These are phyloP conservation scores for Pichia sp. DNA, from an alignment of 1,139 yeast species.

Conservation along the genomic window DNA sequence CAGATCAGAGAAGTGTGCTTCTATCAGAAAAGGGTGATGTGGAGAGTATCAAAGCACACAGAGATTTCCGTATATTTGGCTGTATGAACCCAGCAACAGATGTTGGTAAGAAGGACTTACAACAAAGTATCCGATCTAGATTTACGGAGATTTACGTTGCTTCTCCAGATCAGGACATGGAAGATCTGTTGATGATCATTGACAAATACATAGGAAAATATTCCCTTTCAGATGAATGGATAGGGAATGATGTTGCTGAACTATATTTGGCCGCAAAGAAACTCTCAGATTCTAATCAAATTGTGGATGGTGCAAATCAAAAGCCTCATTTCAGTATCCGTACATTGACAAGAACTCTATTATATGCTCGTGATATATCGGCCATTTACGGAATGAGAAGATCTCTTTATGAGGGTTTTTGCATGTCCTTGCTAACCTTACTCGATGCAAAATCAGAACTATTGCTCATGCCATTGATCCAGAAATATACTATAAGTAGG, in stretches of 20 bases:
- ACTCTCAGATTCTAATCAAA: slow-evolving; percentile 63
- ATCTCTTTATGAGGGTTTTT: slow-evolving; percentile 88
- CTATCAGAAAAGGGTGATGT: slow-evolving; percentile 88
- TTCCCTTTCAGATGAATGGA: slow-evolving; percentile 78
- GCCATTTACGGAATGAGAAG: slow-evolving; percentile 80
- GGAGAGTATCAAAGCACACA: slow-evolving; percentile 81
- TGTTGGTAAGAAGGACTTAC: slow-evolving; percentile 90
- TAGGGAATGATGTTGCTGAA: slow-evolving; percentile 84
- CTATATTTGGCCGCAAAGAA: slow-evolving; percentile 71
- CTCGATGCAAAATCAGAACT: slow-evolving; percentile 69
- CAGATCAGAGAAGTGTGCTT: slow-evolving; percentile 59
- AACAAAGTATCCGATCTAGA: slow-evolving; percentile 79
- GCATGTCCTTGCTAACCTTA: slow-evolving; percentile 87
- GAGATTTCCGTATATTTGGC: slow-evolving; percentile 86
- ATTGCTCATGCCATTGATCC: slow-evolving; percentile 61
- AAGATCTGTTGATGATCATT: slow-evolving; percentile 76
- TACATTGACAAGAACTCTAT: slow-evolving; percentile 80
- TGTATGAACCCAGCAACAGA: slow-evolving; percentile 99
- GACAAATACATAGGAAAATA: slow-evolving; percentile 75
- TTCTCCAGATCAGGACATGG: slow-evolving; percentile 83
- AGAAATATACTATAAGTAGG: slow-evolving; percentile 61
- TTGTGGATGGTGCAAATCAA: slow-evolving; percentile 97
- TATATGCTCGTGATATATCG: slow-evolving; percentile 74
- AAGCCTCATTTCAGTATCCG: slow-evolving; percentile 95
- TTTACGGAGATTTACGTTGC: slow-evolving; percentile 91